These are phyloP conservation scores for Penicillium capsulatum DNA, from an alignment of 2,329 filamentous ascomycete genomes.

Conservation along the genomic window DNA sequence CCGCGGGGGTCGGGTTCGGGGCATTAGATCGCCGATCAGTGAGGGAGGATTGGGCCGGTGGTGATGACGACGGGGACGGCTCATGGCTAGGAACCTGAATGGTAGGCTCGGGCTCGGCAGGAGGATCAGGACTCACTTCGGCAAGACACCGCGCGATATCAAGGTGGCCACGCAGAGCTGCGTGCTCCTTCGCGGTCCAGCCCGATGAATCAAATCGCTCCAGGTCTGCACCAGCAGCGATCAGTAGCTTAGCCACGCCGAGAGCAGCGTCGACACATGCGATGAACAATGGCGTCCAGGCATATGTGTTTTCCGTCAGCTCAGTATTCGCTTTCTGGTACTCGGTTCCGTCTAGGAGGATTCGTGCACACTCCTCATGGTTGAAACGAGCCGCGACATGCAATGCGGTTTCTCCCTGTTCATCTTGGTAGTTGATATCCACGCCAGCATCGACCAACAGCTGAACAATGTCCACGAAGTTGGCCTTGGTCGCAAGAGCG, in stretches of 20 bases:
- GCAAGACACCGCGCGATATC: conserved; percentile 68
- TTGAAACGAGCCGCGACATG: conserved; percentile 89
- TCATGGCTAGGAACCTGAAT: conserved; percentile 28
- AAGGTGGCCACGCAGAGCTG: conserved; percentile 82
- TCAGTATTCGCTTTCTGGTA: conserved; percentile 73
- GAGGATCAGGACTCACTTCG: conserved; percentile 48
- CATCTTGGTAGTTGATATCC: conserved; percentile 89
- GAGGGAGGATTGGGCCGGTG: conserved; percentile 38
- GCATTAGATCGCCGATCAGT: conserved; percentile 41
- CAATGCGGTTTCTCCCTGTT: conserved; percentile 82
- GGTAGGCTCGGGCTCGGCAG: conserved; percentile 33
- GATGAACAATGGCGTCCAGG: conserved; percentile 93
- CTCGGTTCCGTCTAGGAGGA: conserved; percentile 66
- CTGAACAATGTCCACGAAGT: conserved; percentile 78
- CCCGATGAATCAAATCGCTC: conserved; percentile 77
- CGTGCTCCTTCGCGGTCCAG: conserved; percentile 92
- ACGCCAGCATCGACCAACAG: conserved; percentile 86
- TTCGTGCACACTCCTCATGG: conserved; percentile 72
- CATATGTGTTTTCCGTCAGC: conserved; percentile 74
- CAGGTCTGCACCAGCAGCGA: conserved; percentile 72
- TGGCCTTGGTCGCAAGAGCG: conserved; percentile 80
- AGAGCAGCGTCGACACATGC: conserved; percentile 85
- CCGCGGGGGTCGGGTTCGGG: conserved; percentile 38
- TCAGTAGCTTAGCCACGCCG: conserved; percentile 68
- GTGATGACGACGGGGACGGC: conserved; percentile 34